Percentiles rank a stretch among this genome's conserved stretches.
phyloP scores from a whole-genome alignment of 2,329 filamentous ascomycete genomes.

The Aspergillus sp. region DNA sequence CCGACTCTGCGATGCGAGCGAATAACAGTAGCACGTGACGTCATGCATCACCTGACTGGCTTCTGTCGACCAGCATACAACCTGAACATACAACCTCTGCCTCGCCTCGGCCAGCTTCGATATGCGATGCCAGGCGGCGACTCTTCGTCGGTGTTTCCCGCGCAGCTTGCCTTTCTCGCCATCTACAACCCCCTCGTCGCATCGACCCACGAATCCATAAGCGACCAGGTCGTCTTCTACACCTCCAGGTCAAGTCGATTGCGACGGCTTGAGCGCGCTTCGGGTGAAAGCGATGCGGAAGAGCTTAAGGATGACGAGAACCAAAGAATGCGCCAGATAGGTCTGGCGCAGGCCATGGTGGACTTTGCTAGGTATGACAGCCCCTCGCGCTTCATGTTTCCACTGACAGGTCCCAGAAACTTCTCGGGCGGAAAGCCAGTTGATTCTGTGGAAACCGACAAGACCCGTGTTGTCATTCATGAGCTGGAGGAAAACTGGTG shows the following conservation, averaged over 20 bases:
- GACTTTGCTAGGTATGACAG: conserved; percentile 62
- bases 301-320: conserved; percentile 59
- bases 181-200: conserved; percentile 89
- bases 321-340: conserved; percentile 82
- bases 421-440: conserved; percentile 71
- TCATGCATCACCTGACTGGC: conserved; percentile 9
- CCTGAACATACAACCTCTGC: conserved; percentile 1
- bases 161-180: conserved; percentile 79
- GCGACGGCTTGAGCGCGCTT: conserved; percentile 11
- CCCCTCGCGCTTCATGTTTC: conserved; percentile 2
- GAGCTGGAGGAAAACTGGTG: conserved; percentile 92
- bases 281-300: conserved; percentile 16
- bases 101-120: not conserved
- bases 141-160: conserved; percentile 51
- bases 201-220: conserved; percentile 60
- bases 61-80: conserved; percentile 1
- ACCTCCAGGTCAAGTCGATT: conserved; percentile 45
- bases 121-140: conserved; percentile 34
- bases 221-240: conserved; percentile 88
- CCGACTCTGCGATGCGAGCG: not conserved
- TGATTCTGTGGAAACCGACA: conserved; percentile 84
- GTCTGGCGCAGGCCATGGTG: conserved; percentile 92
- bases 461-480: conserved; percentile 70
- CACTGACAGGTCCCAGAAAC: conserved; percentile 43
- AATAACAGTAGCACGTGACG: conserved; percentile 24